Evolutionary conservation across 768 basidiomycete genomes (phyloP), one percentile per base, ranked within the genome.

Genomic region (Leccinum subgranulosum): DNA sequence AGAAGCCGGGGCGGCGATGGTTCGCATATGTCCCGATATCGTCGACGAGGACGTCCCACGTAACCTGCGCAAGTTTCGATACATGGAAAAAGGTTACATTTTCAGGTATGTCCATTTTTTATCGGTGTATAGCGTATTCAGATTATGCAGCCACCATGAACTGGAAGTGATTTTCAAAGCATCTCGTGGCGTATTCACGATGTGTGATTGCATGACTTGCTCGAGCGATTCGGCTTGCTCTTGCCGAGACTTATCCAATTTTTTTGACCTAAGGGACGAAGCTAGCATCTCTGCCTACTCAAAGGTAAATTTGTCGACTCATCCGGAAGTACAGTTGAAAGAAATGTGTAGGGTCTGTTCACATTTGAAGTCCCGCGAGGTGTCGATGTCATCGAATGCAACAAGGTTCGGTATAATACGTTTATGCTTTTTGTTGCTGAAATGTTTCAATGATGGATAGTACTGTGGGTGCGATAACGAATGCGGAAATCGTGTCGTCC

Each of bases 341-440:
- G 27, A 52, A 6, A 39, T 21, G 23, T 45, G 9, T 49, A 87
- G 86, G 79, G 81, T 19, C 64, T 81, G 7, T 85, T 81, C 63
- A 69, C 70, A 2, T 81, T 84, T 62, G 68, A 73, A 10, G 54
- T 74, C 1, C 69, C 68, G 25, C 73, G 66, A 14, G 82, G 82
- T 0, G 63, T 71, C 1, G 81, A 84, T 49, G 81, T 86, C 11
- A 76, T 87, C 6, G 87, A 90, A 66, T 90, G 87, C 58, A 89
- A 87, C 60, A 72, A 77, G 66, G 87, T 84, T 63, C 49, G 75
- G 45, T 8, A 29, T 39, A 14, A 34, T 4, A 19, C 33, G 3
- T 23, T 6, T 9, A 9, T 47, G 17, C n/a, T 31, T 58, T 10
- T n/a, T 15, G 48, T 43, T 12, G 14, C 56, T 46, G 25, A 23